Base-by-base conservation (phyloP, 345 rosid species). In the Salix udensis region DNA sequence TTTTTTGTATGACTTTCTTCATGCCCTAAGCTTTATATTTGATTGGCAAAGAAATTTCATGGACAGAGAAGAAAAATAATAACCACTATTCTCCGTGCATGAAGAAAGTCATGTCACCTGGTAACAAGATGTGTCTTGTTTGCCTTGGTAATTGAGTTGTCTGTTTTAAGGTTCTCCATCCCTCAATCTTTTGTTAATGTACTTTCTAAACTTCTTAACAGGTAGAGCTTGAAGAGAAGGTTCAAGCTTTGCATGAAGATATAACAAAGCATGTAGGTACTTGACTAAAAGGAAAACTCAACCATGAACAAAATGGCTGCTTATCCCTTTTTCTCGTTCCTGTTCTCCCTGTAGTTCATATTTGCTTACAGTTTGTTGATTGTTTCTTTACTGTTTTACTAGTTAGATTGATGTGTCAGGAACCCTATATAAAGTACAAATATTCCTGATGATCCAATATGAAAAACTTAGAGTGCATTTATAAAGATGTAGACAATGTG, bases 141-240 rank as follows among this genome's bases (percentile, higher is more conserved):
- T 26, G 26, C 67, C 30, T 19, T 14, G 62, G 11, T 74, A n/a
- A 14, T 23, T 64, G 18, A 28, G 21, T 19, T 65, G 36, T 14
- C 40, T 30, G 40, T 9, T 15, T 13, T 34, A 9, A 65, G 9
- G 40, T 30, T 30, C 5, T 11, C 18, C n/a, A 19, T 53, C 7
- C 7, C 9, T 71, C 34, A 19, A 62, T 76, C 21, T 30, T 65
- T 85, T 72, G 72, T 72, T 58, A 61, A 78, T n/a, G 28, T 36
- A 34, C 37, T 50, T 66, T 73, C 76, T 84, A 71, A 82, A 72
- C 48, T 70, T 81, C 74, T 80, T 44, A 74, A 74, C 74, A 91
- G 98, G 90, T 80, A 79, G 96, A 91, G 78, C 82, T 91, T 67
- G 90, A 91, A 89, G 87, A 82, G 77, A 92, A 91, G 79, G 88